Conservation (phyloP, 139 green algal genomes). For the Coelastrella sp. region DNA sequence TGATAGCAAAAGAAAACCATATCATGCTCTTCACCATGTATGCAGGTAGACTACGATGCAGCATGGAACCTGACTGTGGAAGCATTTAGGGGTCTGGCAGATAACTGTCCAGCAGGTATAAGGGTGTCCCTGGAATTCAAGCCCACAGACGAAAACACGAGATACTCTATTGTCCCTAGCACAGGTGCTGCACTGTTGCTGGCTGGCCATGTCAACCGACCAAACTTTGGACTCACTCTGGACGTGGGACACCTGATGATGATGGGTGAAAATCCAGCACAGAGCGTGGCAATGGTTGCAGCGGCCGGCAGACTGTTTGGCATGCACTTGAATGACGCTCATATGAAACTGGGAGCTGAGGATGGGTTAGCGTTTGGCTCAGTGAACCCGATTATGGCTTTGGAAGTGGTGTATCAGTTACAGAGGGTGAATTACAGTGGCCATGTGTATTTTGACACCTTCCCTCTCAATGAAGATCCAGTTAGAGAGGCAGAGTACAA, state of each 20-base stretch:
- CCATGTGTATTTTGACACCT: constrained; percentile 77
- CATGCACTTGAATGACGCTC: constrained; percentile 66
- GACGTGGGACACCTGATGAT: constrained; percentile 76
- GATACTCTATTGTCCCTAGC: constrained; percentile 63
- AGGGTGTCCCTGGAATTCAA: constrained; percentile 76
- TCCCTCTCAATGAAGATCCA: constrained; percentile 72
- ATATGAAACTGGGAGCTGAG: constrained; percentile 70
- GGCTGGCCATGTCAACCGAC: constrained; percentile 48
- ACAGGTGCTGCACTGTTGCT: constrained; percentile 68
- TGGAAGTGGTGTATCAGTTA: constrained; percentile 76
- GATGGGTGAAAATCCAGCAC: constrained; percentile 75
- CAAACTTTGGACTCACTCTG: constrained; percentile 77
- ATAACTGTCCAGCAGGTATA: constrained; percentile 48
- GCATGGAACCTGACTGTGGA: constrained; percentile 59
- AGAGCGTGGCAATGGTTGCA: constrained; percentile 59
- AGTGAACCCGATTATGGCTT: constrained; percentile 41
- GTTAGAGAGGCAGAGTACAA: constrained; percentile 71
- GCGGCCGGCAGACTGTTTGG: constrained; percentile 65
- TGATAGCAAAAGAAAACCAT: no score
- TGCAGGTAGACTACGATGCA: constrained; percentile 64
- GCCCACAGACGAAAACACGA: constrained; percentile 66
- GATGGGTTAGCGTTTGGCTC: constrained; percentile 70
- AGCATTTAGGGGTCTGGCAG: constrained; percentile 49
- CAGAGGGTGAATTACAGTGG: constrained; percentile 54
- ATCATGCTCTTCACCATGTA: no score